Evolutionary conservation across 108 stramenopile genomes (phyloP), one percentile per base, ranked within the genome.

Genomic region (Fistulifera solaris): DNA sequence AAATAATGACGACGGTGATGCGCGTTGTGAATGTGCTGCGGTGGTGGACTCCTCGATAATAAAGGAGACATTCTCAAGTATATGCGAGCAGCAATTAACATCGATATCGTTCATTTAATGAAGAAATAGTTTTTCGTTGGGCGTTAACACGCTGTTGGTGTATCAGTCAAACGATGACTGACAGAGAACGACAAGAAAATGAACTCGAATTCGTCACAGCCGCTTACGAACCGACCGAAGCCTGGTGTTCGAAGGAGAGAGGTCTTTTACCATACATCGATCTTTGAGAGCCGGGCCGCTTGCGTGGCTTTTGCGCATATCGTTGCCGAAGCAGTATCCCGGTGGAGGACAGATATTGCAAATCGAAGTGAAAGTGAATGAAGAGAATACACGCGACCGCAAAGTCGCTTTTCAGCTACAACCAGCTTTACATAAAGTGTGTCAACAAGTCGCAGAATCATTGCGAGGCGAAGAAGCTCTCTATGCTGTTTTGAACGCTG

Each of bases 161-260:
- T n/a, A n/a, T n/a, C n/a, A n/a, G n/a, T n/a, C n/a, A n/a, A 35
- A 35, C 31, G 31, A 35, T 35, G 31, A 35, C 3, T 35, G 31
- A 35, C 31, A 35, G 31, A 39, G 85, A 83, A 38, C 75, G 87
- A 10, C 87, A 66, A 19, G 39, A 70, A 41, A 80, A 78, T n/a
- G 87, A 88, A 63, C 49, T 89, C 4, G 87, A 80, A 31, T 82
- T 89, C 49, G 47, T 85, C 5, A 15, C 54, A 35, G 54, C 69
- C 1, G 87, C 87, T 1, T 89, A 80, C 51, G 18, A 50, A 14
- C 45, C 64, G 0, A 68, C 76, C 6, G 87, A 89, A 56, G 87
- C 83, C 16, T 83, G 82, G 81, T 25, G 1, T 35, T 17, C 27
- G 38, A n/a, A 26, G 48, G 19, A 13, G 35, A 51, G 24, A 22